Evolutionary conservation across 179 eudicot species (phyloP).

Genomic region (Beta lomatogona): DNA sequence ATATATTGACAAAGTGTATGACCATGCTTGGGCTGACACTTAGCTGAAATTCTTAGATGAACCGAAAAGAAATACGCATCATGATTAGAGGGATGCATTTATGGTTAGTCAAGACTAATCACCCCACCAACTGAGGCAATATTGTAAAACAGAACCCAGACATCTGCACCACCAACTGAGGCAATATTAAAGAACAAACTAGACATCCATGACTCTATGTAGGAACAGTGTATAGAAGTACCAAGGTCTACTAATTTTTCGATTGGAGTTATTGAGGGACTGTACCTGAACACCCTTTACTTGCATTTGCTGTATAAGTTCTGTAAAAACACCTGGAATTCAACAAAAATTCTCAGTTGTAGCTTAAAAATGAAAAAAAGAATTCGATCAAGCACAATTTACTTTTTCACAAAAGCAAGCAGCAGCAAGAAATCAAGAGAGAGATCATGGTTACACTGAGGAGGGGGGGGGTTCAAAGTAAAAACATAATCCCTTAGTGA

Average conservation of each 20-base stretch:
- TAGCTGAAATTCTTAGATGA: background rate
- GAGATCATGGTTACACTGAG: background rate
- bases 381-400: background rate
- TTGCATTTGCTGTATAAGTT: slow-evolving; percentile 97
- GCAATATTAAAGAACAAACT: background rate
- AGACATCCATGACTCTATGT: background rate
- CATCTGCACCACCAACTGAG: too few relatives aligned
- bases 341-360: slow-evolving; percentile 21
- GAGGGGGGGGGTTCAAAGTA: background rate
- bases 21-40: background rate
- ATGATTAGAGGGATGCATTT: background rate
- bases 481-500: background rate
- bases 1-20: too few relatives aligned
- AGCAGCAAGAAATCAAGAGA: background rate
- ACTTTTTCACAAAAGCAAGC: background rate
- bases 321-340: slow-evolving; percentile 88
- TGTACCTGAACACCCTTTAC: slow-evolving; percentile 95
- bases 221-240: background rate
- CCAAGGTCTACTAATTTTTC: background rate
- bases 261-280: background rate
- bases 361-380: slow-evolving; percentile 2
- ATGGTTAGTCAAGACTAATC: background rate
- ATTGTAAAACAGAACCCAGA: too few relatives aligned
- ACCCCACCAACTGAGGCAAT: background rate
- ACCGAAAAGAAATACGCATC: background rate